phyloP scores from a whole-genome alignment of 2,329 filamentous ascomycete species.

The Trichoderma endophyticum region DNA sequence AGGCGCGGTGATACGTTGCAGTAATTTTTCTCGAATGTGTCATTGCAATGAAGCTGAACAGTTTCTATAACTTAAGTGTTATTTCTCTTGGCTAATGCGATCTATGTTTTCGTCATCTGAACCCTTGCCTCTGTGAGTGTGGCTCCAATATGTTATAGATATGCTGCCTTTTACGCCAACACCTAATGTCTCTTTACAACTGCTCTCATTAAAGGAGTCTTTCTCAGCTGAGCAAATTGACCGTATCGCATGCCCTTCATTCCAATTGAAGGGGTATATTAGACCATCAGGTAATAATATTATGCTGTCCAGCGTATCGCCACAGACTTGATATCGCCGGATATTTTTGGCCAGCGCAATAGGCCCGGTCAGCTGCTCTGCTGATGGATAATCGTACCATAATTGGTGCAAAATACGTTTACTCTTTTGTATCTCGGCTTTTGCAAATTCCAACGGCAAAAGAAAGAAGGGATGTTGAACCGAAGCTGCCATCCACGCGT shows the following conservation, averaged over 20 bases:
- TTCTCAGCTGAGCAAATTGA: neutral
- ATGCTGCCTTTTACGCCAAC: neutral
- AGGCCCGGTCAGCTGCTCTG: neutral
- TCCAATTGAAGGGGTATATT: neutral
- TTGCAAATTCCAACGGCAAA: neutral
- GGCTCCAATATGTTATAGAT: constrained; percentile 15
- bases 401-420: neutral
- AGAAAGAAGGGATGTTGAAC: neutral
- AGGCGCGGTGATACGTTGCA: neutral
- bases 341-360: neutral
- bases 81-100: constrained; percentile 31
- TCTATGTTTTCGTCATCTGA: constrained; percentile 12
- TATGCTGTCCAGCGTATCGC: neutral
- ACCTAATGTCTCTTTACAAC: neutral
- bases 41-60: neutral
- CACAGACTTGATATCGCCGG: neutral
- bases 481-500: neutral
- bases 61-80: neutral
- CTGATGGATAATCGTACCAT: neutral
- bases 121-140: constrained; percentile 12
- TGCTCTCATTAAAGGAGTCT: neutral
- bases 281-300: neutral
- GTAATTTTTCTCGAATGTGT: neutral
- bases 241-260: neutral
- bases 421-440: neutral